Evolutionary conservation across 2,329 filamentous ascomycete genomes (phyloP).

Genomic region (Fusarium mangiferae): DNA sequence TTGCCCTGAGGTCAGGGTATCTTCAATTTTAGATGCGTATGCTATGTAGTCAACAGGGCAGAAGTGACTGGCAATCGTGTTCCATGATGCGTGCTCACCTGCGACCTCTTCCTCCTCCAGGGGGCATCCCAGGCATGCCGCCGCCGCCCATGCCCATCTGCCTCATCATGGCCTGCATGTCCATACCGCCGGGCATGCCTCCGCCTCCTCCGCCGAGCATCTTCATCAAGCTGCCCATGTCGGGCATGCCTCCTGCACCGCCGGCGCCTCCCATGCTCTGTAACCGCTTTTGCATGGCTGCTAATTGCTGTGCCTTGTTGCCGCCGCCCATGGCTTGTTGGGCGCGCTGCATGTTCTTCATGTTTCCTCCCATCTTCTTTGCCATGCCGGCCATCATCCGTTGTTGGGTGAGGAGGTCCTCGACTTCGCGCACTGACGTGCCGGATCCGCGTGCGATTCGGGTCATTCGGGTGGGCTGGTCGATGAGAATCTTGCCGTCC

Average conservation of each 20-base stretch:
- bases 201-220: constrained; percentile 75
- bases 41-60: neutral
- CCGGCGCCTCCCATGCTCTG: constrained; percentile 87
- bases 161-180: constrained; percentile 84
- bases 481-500: constrained; percentile 92
- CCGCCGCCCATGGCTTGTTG: constrained; percentile 91
- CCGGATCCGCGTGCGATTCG: constrained; percentile 90
- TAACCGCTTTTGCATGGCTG: constrained; percentile 95
- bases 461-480: constrained; percentile 93
- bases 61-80: neutral
- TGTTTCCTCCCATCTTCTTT: constrained; percentile 97
- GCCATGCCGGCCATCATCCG: constrained; percentile 99
- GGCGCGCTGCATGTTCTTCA: constrained; percentile 96
- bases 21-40: neutral
- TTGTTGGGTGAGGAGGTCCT: constrained; percentile 97
- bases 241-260: constrained; percentile 76
- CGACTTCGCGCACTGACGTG: constrained; percentile 90
- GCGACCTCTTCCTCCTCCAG: constrained; percentile 44
- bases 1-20: neutral
- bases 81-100: constrained; percentile 29
- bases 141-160: constrained; percentile 73
- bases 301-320: constrained; percentile 93
- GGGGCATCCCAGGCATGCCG: constrained; percentile 48
- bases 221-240: constrained; percentile 89
- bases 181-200: constrained; percentile 67